Percentiles rank a stretch among this genome's conserved stretches.
phyloP scores from a whole-genome alignment of 371 early-diverging fungal genomes.

The Entomophthora muscae region DNA sequence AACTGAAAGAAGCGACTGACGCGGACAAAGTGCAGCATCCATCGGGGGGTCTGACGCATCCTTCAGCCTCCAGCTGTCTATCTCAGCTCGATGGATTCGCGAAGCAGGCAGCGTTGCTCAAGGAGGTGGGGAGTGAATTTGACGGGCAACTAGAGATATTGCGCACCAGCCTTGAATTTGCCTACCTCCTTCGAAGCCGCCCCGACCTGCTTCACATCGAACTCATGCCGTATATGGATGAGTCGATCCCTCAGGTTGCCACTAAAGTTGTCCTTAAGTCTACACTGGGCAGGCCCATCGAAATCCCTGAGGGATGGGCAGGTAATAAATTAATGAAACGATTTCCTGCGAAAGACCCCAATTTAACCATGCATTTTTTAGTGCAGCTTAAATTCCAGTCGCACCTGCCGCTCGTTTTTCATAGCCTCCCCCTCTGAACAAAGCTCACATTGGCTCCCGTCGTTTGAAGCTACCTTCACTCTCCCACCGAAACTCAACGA shows the following conservation, averaged over 20 bases:
- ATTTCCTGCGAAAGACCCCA: too few species aligned
- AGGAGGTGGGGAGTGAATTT: background rate
- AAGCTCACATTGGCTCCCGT: background rate
- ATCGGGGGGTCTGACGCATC: background rate
- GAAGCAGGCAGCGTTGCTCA: background rate
- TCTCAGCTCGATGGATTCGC: background rate
- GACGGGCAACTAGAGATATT: background rate
- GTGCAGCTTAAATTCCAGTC: background rate
- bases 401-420: background rate
- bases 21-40: background rate
- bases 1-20: background rate
- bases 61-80: background rate
- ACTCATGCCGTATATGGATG: background rate
- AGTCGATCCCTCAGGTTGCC: background rate
- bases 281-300: background rate
- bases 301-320: background rate
- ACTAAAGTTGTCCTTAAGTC: background rate
- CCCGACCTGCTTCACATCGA: background rate
- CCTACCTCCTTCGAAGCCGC: background rate
- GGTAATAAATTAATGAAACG: too few species aligned
- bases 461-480: background rate
- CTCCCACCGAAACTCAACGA: background rate
- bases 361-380: too few species aligned
- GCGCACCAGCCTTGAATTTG: background rate
- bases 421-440: too few species aligned